phyloP scores from a whole-genome alignment of 1,139 yeast genomes.

The Lodderomyces pseudojiufengensis region DNA sequence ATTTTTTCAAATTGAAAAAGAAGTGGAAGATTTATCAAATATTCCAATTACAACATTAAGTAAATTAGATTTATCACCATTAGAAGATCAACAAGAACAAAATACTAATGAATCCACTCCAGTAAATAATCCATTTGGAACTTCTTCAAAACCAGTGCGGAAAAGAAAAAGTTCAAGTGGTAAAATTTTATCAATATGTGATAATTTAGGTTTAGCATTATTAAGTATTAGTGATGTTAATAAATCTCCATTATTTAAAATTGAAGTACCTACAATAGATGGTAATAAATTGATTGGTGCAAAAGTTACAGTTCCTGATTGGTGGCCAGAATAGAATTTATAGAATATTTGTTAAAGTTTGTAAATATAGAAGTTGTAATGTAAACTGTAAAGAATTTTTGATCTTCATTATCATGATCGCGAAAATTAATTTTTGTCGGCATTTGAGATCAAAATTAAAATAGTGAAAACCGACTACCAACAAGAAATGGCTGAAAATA shows the following conservation, averaged over 20 bases:
- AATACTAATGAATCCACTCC: too few relatives aligned
- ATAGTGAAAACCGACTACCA: not conserved
- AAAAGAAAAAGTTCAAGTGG: slow-evolving; percentile 51
- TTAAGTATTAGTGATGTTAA: slow-evolving; percentile 45
- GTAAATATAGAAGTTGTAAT: too few relatives aligned
- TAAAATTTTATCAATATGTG: slow-evolving; percentile 51
- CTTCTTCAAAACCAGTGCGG: slow-evolving; percentile 24
- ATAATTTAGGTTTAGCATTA: slow-evolving; percentile 65
- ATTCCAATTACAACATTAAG: slow-evolving; percentile 19
- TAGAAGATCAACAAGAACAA: slow-evolving; percentile 11
- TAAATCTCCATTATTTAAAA: slow-evolving; percentile 24
- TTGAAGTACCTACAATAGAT: slow-evolving; percentile 26
- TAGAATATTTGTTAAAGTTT: too few relatives aligned
- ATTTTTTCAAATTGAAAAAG: slow-evolving; percentile 32
- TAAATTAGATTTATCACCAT: slow-evolving; percentile 25
- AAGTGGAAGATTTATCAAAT: slow-evolving; percentile 11
- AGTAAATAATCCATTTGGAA: slow-evolving; percentile 33
- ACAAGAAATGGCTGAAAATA: slow-evolving; percentile 12
- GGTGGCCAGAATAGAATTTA: slow-evolving; percentile 55
- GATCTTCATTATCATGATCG: too few relatives aligned
- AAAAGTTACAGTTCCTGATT: slow-evolving; percentile 53
- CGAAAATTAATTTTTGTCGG: too few relatives aligned
- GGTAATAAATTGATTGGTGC: slow-evolving; percentile 33
- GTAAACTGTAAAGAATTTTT: too few relatives aligned
- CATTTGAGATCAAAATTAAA: too few relatives aligned